These are phyloP conservation scores for Blastobotrys mokoenaii DNA, from an alignment of 805 yeast genomes.

Conservation along the genomic window DNA sequence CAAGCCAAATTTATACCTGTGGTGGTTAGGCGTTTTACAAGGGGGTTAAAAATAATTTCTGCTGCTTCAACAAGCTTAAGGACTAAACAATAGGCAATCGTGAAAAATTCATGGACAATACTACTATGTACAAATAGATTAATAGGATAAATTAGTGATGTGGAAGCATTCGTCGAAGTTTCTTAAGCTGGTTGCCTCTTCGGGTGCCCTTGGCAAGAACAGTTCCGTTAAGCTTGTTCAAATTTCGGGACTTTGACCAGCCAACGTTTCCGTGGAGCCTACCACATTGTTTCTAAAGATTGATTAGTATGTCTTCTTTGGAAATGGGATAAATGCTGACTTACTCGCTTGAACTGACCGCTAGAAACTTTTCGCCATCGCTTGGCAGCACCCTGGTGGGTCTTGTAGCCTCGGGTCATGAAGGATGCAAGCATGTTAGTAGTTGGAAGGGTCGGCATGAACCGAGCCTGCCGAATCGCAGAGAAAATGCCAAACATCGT, in stretches of 20 bases:
- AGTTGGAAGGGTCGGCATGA: too few species aligned
- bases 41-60: too few species aligned
- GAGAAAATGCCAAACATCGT: too few species aligned
- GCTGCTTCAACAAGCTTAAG: too few species aligned
- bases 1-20: too few species aligned
- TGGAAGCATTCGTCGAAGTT: conserved; percentile 49
- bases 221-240: conserved; percentile 52
- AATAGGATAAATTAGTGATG: conserved; percentile 15
- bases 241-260: conserved; percentile 52
- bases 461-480: too few species aligned
- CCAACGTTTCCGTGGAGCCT: conserved; percentile 92
- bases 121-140: conserved; percentile 3
- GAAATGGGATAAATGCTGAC: conserved; percentile 10
- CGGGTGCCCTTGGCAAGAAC: conserved; percentile 39
- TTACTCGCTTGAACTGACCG: conserved; percentile 48
- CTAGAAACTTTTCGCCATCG: conserved; percentile 73
- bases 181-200: conserved; percentile 48
- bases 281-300: conserved; percentile 56
- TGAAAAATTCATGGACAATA: too few species aligned
- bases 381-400: conserved; percentile 81
- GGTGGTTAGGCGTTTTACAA: too few species aligned
- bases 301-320: not conserved
- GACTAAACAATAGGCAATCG: not conserved
- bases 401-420: conserved; percentile 31
- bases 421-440: not conserved